These are phyloP conservation scores for Aspergillus spinulosporus DNA, from an alignment of 2,329 filamentous ascomycete species.

Conservation along the genomic window DNA sequence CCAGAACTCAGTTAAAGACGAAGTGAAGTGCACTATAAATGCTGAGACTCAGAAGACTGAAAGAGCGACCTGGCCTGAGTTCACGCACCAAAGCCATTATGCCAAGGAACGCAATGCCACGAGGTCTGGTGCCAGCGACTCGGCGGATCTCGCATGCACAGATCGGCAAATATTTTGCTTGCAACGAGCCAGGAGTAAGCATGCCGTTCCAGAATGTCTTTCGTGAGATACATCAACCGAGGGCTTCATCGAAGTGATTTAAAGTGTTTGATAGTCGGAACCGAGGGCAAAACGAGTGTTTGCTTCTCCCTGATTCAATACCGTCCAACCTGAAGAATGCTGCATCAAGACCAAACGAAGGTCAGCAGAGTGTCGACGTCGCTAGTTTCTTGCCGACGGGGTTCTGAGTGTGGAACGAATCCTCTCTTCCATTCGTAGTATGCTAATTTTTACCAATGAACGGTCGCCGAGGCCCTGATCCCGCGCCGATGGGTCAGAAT, in stretches of 20 bases:
- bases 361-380: not conserved
- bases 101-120: conserved; percentile 19
- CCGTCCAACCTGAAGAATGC: not conserved
- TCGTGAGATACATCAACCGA: not conserved
- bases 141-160: conserved; percentile 20
- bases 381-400: not conserved
- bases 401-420: conserved; percentile 1
- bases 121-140: conserved; percentile 15
- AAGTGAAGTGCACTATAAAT: too few relatives aligned
- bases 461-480: not conserved
- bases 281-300: not conserved
- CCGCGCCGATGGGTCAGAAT: conserved; percentile 8
- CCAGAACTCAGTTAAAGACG: not conserved
- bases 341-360: not conserved
- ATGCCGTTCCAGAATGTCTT: not conserved
- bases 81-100: not conserved
- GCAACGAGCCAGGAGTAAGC: not conserved
- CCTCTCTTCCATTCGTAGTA: not conserved
- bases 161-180: conserved; percentile 20
- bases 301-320: not conserved
- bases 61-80: not conserved
- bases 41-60: not conserved
- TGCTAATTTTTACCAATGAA: not conserved
- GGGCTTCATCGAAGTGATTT: not conserved
- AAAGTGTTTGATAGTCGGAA: too few relatives aligned